Base-by-base conservation (phyloP, 176 grass and related monocot species). In the Saccharum spontaneum region DNA sequence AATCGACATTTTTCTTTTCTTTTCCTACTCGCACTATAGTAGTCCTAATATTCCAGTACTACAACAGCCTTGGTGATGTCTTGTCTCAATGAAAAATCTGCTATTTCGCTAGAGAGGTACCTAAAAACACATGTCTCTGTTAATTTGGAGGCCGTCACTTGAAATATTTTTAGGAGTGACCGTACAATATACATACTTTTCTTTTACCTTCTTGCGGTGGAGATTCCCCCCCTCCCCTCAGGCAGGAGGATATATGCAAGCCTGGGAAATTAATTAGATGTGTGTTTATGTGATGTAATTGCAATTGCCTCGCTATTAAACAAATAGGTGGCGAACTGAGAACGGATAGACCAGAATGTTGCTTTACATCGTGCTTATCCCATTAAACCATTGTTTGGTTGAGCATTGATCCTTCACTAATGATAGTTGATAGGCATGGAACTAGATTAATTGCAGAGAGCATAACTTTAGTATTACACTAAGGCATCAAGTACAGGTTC, bases 341-440 rank as follows among this genome's bases (percentile, higher is more conserved):
- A 59, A 10, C 1, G 39, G 49, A 60, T 22, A 4, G 26, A 72
- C 63, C 67, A 20, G 13, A 40, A 30, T 1, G 15, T 65, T 73
- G 31, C 80, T 71, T 77, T 13, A 17, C 26, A 13, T 55, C 22
- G 23, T 73, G 77, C 22, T 38, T 38, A 22, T 52, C 57, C 84
- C 20, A 48, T 48, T 46, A 63, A 23, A 72, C 7, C 52, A 76
- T 60, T 76, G 62, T 82, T 59, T 69, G 60, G 24, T 82, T 39
- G 28, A 82, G 38, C 57, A 15, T 45, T 17, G 81, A 78, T 69
- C 20, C 34, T 60, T 69, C 36, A 0, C 10, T 45, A 39, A 44
- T 37, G 70, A 82, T 54, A 20, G 50, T 54, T 10, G 57, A 60
- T 69, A 78, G 6, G 61, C 31, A 54, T 24, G 31, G n/a, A 17